Conservation (phyloP, 495 filamentous ascomycete genomes). For the Clavariopsis aquatica region DNA sequence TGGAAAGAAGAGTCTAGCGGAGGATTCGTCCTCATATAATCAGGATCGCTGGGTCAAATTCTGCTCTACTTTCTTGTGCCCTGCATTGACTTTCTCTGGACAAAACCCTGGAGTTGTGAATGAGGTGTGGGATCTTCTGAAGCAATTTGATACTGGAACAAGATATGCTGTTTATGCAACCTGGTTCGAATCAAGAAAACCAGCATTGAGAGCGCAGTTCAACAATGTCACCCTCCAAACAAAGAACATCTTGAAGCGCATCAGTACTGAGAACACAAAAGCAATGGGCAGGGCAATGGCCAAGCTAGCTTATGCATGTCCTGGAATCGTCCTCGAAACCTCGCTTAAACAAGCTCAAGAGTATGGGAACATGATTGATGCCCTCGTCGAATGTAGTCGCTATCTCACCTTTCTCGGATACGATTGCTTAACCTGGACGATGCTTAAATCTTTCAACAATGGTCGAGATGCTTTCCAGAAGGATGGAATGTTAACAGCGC, state of each 20-base stretch:
- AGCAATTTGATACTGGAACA: constrained; percentile 69
- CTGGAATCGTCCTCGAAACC: constrained; percentile 86
- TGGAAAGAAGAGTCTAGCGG: constrained; percentile 68
- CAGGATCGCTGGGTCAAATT: constrained; percentile 73
- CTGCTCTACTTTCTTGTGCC: constrained; percentile 77
- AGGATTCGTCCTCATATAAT: constrained; percentile 71
- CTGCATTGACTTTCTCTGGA: constrained; percentile 78
- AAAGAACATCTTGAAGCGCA: constrained; percentile 75
- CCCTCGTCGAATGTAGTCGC: constrained; percentile 86
- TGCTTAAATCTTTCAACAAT: constrained; percentile 76
- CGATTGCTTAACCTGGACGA: constrained; percentile 85
- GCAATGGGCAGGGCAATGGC: constrained; percentile 82
- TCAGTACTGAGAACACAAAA: constrained; percentile 80
- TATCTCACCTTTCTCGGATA: constrained; percentile 92
- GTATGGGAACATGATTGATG: constrained; percentile 89
- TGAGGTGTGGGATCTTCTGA: constrained; percentile 80
- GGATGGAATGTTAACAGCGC: constrained; percentile 80
- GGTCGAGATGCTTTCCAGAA: constrained; percentile 76
- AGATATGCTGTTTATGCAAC: constrained; percentile 91
- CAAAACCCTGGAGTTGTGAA: constrained; percentile 79
- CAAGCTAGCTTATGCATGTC: constrained; percentile 81
- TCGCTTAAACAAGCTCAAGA: constrained; percentile 84
- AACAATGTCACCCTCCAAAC: constrained; percentile 74
- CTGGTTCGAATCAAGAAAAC: constrained; percentile 58
- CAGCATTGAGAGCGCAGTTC: constrained; percentile 62